Evolutionary conservation across 768 basidiomycete species (phyloP).

Genomic region (Podaxis sp.): DNA sequence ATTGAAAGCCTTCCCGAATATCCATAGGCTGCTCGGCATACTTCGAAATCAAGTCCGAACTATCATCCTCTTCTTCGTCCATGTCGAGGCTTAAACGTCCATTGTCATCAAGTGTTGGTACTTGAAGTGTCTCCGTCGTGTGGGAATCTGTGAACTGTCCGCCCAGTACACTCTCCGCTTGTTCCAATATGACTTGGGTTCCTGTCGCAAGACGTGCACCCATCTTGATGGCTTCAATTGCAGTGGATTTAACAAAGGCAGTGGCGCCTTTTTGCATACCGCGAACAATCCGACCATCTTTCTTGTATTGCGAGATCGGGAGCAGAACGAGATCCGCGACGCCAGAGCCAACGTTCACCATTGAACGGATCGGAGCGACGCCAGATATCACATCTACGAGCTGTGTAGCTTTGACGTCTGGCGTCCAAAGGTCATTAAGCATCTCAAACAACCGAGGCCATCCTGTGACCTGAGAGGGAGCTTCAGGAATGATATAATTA

Average conservation of each 20-base stretch:
- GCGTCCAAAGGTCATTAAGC: constrained; percentile 98
- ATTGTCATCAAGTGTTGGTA: constrained; percentile 37
- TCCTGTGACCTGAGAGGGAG: constrained; percentile 72
- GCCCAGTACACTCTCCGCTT: constrained; percentile 88
- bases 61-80: constrained; percentile 42
- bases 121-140: constrained; percentile 65
- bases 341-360: constrained; percentile 97
- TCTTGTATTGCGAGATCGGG: constrained; percentile 96
- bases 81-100: constrained; percentile 24
- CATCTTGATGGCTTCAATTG: constrained; percentile 92
- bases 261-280: constrained; percentile 94
- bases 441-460: constrained; percentile 87
- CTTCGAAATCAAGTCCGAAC: constrained; percentile 69
- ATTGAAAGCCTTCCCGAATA: constrained; percentile 83
- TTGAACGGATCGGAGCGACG: constrained; percentile 91
- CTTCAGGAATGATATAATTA: neutral
- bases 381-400: constrained; percentile 96
- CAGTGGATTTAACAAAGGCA: constrained; percentile 91
- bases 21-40: constrained; percentile 91
- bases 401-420: constrained; percentile 98
- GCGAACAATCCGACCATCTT: constrained; percentile 89
- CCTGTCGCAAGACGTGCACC: constrained; percentile 94
- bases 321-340: constrained; percentile 94
- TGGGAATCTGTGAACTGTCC: constrained; percentile 68
- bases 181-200: constrained; percentile 96